phyloP scores from a whole-genome alignment of 2,329 filamentous ascomycete species.

The Fusarium xyrophilum region DNA sequence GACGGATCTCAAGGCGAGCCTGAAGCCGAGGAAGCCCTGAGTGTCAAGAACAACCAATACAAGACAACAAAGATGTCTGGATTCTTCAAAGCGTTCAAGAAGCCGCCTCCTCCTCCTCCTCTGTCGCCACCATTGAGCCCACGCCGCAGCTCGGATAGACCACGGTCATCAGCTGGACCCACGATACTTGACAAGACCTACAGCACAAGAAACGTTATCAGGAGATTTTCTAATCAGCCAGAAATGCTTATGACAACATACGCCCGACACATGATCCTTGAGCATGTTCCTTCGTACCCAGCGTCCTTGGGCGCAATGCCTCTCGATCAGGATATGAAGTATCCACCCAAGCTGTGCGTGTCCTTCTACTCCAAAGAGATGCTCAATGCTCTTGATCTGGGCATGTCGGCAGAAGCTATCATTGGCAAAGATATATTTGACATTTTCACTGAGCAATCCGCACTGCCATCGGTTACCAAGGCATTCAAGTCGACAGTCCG shows the following conservation, averaged over 20 bases:
- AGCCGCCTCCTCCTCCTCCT: slow-evolving; percentile 30
- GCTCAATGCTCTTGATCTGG: slow-evolving; percentile 55
- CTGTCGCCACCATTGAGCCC: slow-evolving; percentile 39
- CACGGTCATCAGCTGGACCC: slow-evolving; percentile 35
- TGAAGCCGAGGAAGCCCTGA: slow-evolving; percentile 42
- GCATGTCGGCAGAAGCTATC: slow-evolving; percentile 46
- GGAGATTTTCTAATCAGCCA: slow-evolving; percentile 28
- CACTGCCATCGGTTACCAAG: slow-evolving; percentile 52
- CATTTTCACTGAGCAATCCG: slow-evolving; percentile 57
- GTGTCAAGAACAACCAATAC: slow-evolving; percentile 24
- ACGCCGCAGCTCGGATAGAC: slow-evolving; percentile 38
- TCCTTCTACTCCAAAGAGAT: slow-evolving; percentile 56
- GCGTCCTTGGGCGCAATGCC: slow-evolving; percentile 36
- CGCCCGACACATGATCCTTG: slow-evolving; percentile 45
- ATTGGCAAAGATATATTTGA: slow-evolving; percentile 61
- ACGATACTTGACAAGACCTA: slow-evolving; percentile 36
- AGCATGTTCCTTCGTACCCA: slow-evolving; percentile 39
- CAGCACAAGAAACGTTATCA: slow-evolving; percentile 39
- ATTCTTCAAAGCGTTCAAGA: slow-evolving; percentile 49
- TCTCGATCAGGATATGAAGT: slow-evolving; percentile 40
- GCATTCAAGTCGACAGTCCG: slow-evolving; percentile 55
- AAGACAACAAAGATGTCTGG: slow-evolving; percentile 40
- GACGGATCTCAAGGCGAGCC: slow-evolving; percentile 27
- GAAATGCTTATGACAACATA: slow-evolving; percentile 40
- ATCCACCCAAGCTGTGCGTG: slow-evolving; percentile 49